Percentiles rank a stretch among this genome's conserved stretches.
These are phyloP conservation scores for Hypomyces perniciosus DNA, from an alignment of 2,329 filamentous ascomycete genomes.

Conservation along the genomic window DNA sequence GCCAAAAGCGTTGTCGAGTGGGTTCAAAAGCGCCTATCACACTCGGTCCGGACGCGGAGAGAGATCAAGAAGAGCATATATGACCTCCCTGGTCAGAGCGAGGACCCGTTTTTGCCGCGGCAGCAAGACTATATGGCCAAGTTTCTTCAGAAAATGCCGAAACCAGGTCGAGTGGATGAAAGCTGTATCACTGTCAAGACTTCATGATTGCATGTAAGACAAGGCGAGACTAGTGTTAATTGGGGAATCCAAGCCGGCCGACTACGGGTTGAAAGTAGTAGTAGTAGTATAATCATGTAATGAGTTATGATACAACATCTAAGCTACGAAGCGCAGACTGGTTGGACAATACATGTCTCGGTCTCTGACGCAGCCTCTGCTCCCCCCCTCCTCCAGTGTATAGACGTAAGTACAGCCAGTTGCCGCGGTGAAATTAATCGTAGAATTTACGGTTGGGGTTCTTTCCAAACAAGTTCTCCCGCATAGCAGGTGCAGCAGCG, in stretches of 20 bases:
- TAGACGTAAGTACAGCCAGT: neutral
- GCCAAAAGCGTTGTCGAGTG: slow-evolving; percentile 71
- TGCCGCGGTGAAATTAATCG: slow-evolving; percentile 54
- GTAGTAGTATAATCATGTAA: slow-evolving; percentile 14
- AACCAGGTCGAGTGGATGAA: neutral
- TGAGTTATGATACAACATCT: slow-evolving; percentile 30
- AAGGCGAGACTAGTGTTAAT: neutral
- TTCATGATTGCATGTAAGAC: neutral
- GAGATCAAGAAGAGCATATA: slow-evolving; percentile 49
- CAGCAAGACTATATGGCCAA: slow-evolving; percentile 47
- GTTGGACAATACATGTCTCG: slow-evolving; percentile 11
- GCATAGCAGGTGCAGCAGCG: slow-evolving; percentile 76
- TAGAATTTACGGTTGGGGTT: slow-evolving; percentile 95
- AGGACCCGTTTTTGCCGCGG: slow-evolving; percentile 35
- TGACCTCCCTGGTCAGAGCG: slow-evolving; percentile 29
- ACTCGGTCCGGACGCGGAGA: slow-evolving; percentile 61
- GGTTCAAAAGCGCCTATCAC: slow-evolving; percentile 65
- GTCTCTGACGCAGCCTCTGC: neutral
- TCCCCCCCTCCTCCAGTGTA: slow-evolving; percentile 1
- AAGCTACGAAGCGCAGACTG: slow-evolving; percentile 24
- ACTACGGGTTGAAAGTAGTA: slow-evolving; percentile 10
- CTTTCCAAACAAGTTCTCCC: slow-evolving; percentile 83
- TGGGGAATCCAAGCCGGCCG: too few relatives aligned
- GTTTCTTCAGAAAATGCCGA: slow-evolving; percentile 32
- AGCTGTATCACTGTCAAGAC: neutral